These are phyloP conservation scores for Xylariaceae sp. DNA, from an alignment of 2,329 filamentous ascomycete species.

Conservation along the genomic window DNA sequence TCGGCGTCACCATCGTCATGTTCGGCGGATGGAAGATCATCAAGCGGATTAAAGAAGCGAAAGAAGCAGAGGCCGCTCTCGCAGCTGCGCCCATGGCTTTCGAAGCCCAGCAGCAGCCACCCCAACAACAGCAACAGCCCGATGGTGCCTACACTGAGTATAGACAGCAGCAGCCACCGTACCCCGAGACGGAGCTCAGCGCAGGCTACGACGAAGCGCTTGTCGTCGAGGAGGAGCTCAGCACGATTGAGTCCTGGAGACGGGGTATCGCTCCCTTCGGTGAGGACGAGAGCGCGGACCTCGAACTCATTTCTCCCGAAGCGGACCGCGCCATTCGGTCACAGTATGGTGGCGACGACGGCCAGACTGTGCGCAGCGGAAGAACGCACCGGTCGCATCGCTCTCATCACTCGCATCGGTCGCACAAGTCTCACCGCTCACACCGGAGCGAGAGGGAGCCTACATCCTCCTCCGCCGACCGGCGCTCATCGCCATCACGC, in stretches of 20 bases:
- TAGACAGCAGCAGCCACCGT: constrained; percentile 13
- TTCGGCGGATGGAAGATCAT: constrained; percentile 97
- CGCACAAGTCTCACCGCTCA: constrained; percentile 28
- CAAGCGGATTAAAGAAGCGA: constrained; percentile 65
- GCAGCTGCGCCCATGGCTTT: constrained; percentile 31
- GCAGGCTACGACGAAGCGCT: constrained; percentile 50
- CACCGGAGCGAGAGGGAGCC: too few relatives aligned
- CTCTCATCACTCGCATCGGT: constrained; percentile 26
- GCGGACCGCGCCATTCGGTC: constrained; percentile 45
- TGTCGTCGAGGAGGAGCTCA: constrained; percentile 55
- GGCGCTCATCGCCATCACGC: too few relatives aligned
- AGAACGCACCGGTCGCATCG: constrained; percentile 29
- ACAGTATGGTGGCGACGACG: constrained; percentile 40
- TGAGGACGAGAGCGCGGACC: constrained; percentile 46
- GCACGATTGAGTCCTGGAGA: constrained; percentile 56
- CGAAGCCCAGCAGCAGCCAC: constrained; percentile 16
- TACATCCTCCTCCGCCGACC: too few relatives aligned
- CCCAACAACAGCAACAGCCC: neutral
- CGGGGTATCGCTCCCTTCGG: constrained; percentile 50
- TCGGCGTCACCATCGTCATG: constrained; percentile 92
- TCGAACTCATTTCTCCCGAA: constrained; percentile 55
- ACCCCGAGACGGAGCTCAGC: constrained; percentile 25
- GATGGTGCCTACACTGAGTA: too few relatives aligned
- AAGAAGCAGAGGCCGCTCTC: constrained; percentile 19
- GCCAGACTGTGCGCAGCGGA: constrained; percentile 26